A percentile compares a stretch with the other conserved stretches of the same genome.
Evolutionary conservation across 176 grass and related monocot genomes (phyloP).

Genomic region (sorghum (Sorghum bicolor)): DNA sequence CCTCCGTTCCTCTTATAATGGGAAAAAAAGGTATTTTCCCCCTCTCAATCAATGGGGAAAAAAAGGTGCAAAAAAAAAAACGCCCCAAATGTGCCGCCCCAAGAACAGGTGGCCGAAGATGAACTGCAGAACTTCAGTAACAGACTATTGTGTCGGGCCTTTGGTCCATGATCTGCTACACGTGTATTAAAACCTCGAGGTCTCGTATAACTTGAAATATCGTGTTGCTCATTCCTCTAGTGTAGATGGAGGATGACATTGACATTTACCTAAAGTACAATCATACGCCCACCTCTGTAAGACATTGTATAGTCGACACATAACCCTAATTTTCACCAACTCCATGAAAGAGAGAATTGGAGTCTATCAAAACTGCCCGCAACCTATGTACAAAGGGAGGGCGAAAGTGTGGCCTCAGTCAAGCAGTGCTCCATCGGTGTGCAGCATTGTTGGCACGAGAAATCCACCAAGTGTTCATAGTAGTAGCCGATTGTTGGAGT

Average conservation of each 20-base stretch:
- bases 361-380: constrained; percentile 6
- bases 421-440: constrained; percentile 26
- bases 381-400: constrained; percentile 8
- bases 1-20: neutral
- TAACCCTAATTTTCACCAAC: neutral
- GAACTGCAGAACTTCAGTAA: neutral
- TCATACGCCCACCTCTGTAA: neutral
- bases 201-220: neutral
- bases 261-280: neutral
- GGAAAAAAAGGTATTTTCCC: neutral
- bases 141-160: too few relatives aligned
- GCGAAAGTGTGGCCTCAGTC: neutral
- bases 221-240: neutral
- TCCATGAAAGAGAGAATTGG: neutral
- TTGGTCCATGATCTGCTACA: neutral
- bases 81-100: too few relatives aligned
- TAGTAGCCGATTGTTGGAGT: neutral
- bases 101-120: neutral
- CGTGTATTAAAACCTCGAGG: neutral
- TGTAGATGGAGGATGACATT: neutral
- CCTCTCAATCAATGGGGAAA: too few relatives aligned
- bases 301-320: neutral
- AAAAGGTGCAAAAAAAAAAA: too few relatives aligned
- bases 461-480: constrained; percentile 30
- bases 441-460: constrained; percentile 8